Base-by-base conservation (phyloP, 192 early-diverging fungal species). In the Mortierella hygrophila region DNA sequence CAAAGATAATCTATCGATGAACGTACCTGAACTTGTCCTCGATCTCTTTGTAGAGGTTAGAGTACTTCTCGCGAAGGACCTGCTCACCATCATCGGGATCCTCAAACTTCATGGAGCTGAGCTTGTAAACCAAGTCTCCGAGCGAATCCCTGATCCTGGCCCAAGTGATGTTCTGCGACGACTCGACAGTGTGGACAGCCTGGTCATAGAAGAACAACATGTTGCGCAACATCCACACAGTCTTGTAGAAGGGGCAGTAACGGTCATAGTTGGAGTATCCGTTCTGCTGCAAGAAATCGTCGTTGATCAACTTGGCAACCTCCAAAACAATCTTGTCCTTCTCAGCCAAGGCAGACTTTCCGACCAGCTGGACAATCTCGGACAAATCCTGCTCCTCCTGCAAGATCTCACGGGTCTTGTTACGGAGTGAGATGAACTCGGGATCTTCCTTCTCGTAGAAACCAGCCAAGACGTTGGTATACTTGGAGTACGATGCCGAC, bases 201-300 rank as follows among this genome's bases (percentile, higher is more conserved):
- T 96, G 95, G 75, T 95, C 97, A 90, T 98, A 98, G 88, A 99
- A 99, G 65, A 94, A 95, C 85, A 99, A 93, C 95, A 99, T 95
- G 92, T 99, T 99, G 73, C 97, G 92, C 89, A 99, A 93, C 95
- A 99, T 97, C 92, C 98, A 98, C 15, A 95, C 96, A 21, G 99
- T 99, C 94, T 99, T 99, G 93, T 96, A 99, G 94, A 99, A 99
- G 47, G 99, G 99, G 88, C 99, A 99, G 94, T 95, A 99, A 70
- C 98, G 96, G 90, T 99, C 99, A 88, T 99, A 99, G 84, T 92
- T 92, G 70, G 97, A 98, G 92, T 99, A 99, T 44, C 98, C 98
- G 90, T 99, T 99, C 90, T 99, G 99, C 91, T 99, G 99, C 89
- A 99, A 92, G 92, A 99, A 99, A 90, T 99, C 99, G 84, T 99